phyloP scores from a whole-genome alignment of 257 asterid species.

The Mentha longifolia region DNA sequence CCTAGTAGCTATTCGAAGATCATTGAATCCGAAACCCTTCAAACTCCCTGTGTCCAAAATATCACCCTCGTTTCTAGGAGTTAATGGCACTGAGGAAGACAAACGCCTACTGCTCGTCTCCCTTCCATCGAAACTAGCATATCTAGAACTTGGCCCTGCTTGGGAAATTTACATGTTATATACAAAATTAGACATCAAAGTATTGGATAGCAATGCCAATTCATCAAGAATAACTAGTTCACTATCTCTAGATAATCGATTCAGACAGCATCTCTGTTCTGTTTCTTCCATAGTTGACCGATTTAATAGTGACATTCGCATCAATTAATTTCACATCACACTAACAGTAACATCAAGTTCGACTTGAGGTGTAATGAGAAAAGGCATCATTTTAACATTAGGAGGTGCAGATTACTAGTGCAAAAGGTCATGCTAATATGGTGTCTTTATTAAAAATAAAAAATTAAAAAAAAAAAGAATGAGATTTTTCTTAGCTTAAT shows the following conservation, averaged over 20 bases:
- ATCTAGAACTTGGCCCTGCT: conserved; percentile 49
- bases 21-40: conserved; percentile 65
- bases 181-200: conserved; percentile 8
- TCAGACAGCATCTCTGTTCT: background rate
- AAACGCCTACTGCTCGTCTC: conserved; percentile 52
- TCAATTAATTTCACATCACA: no score
- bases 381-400: background rate
- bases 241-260: background rate
- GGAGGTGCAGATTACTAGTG: background rate
- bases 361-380: background rate
- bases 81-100: conserved; percentile 49
- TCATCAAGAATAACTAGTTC: no score
- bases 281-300: no score
- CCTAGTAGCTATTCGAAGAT: conserved; percentile 67
- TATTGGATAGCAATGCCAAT: no score
- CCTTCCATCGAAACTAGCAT: conserved; percentile 41
- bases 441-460: background rate
- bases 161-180: conserved; percentile 2
- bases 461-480: background rate
- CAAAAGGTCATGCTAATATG: background rate
- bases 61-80: conserved; percentile 66
- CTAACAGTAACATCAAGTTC: background rate
- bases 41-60: conserved; percentile 56
- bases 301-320: no score
- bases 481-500: background rate